Conservation (phyloP, 495 filamentous ascomycete species). For the Penicillium riverlandense region DNA sequence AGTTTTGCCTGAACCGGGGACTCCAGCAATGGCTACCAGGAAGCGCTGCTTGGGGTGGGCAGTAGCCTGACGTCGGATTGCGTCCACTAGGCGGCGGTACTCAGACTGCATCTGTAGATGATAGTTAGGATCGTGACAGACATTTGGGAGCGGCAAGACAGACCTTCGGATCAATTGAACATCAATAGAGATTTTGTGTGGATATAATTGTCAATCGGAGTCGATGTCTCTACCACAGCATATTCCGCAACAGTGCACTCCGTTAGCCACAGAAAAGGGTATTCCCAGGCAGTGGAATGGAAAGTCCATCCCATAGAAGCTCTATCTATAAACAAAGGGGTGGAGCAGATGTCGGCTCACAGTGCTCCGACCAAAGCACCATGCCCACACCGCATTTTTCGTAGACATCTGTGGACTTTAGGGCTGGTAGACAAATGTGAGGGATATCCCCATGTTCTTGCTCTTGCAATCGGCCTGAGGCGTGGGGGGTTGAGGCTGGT, state of each 20-base stretch:
- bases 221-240: background rate
- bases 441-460: too few relatives aligned
- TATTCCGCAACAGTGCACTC: too few relatives aligned
- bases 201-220: background rate
- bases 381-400: conserved; percentile 6
- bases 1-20: conserved; percentile 43
- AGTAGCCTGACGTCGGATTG: conserved; percentile 14
- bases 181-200: background rate
- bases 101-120: conserved; percentile 17
- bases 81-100: conserved; percentile 15
- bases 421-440: too few relatives aligned
- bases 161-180: background rate
- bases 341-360: conserved; percentile 21
- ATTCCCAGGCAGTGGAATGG: too few relatives aligned
- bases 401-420: conserved; percentile 1
- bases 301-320: too few relatives aligned
- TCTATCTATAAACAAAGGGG: conserved; percentile 10
- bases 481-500: background rate
- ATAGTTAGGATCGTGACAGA: background rate
- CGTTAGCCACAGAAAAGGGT: too few relatives aligned
- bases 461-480: background rate
- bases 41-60: conserved; percentile 15
- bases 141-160: background rate
- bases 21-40: conserved; percentile 36
- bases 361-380: conserved; percentile 22